Evolutionary conservation across 352 stramenopile species (phyloP).

Genomic region (Phytophthora macrochlamydospora): DNA sequence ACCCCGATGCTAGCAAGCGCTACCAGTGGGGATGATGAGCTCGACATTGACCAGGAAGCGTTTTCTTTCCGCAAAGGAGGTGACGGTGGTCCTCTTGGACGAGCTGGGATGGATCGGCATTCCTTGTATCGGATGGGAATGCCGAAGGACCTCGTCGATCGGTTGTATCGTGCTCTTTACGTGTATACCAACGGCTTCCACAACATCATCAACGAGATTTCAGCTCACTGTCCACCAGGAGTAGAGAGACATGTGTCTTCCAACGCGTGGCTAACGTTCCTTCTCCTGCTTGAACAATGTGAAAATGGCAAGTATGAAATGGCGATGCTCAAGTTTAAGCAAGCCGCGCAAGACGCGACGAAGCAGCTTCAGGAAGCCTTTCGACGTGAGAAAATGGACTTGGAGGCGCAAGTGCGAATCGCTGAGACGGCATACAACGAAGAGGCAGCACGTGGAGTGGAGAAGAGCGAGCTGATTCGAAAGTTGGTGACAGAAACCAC

Average conservation of each 20-base stretch:
- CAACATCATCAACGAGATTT: conserved; percentile 85
- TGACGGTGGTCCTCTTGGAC: conserved; percentile 46
- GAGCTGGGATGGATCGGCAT: conserved; percentile 71
- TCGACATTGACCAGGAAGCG: conserved; percentile 39
- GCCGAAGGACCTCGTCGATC: conserved; percentile 78
- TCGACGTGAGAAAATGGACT: conserved; percentile 35
- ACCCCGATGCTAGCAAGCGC: conserved; percentile 37
- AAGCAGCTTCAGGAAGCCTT: conserved; percentile 60
- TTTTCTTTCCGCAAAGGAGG: conserved; percentile 56
- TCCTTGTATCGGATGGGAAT: conserved; percentile 78
- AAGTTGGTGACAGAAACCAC: conserved; percentile 53
- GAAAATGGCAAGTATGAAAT: conserved; percentile 86
- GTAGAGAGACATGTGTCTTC: conserved; percentile 81
- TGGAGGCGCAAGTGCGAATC: conserved; percentile 40
- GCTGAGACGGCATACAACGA: conserved; percentile 36
- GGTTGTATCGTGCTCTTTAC: conserved; percentile 81
- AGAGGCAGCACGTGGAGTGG: conserved; percentile 37
- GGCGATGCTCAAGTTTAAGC: conserved; percentile 87
- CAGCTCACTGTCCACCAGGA: conserved; percentile 61
- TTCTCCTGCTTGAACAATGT: conserved; percentile 79
- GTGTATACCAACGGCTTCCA: conserved; percentile 88
- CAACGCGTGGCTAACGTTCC: conserved; percentile 80
- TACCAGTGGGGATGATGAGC: conserved; percentile 32
- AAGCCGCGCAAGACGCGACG: conserved; percentile 61
- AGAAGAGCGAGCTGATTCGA: conserved; percentile 58